Conservation (phyloP, 495 filamentous ascomycete species). For the Platismatia glauca region DNA sequence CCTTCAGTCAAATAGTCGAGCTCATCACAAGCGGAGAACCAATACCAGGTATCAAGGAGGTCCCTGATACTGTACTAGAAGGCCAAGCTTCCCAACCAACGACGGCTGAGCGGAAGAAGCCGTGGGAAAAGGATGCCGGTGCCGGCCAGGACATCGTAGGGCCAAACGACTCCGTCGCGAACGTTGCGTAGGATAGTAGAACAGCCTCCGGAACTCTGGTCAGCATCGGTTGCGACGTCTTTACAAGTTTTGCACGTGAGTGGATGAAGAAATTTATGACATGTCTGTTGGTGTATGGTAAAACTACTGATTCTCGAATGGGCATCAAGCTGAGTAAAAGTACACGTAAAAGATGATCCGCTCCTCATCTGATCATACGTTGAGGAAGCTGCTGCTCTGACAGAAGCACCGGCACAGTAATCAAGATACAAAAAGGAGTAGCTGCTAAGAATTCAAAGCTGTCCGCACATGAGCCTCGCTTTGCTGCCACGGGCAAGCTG, state of each 20-base stretch:
- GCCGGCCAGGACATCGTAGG: background rate
- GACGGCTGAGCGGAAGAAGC: slow-evolving; percentile 55
- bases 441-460: slow-evolving; percentile 7
- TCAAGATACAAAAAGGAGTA: slow-evolving; percentile 15
- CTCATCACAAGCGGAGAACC: slow-evolving; percentile 76
- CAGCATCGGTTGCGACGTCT: background rate
- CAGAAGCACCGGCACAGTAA: slow-evolving; percentile 12
- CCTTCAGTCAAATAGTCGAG: slow-evolving; percentile 82
- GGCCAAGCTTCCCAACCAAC: slow-evolving; percentile 50
- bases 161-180: background rate
- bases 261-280: background rate
- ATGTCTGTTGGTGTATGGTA: slow-evolving; percentile 4
- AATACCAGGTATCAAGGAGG: slow-evolving; percentile 82
- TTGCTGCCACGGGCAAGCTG: background rate
- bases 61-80: slow-evolving; percentile 71
- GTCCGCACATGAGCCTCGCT: slow-evolving; percentile 3
- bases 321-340: slow-evolving; percentile 4
- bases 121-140: slow-evolving; percentile 57
- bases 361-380: slow-evolving; percentile 9
- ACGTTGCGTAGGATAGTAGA: background rate
- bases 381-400: slow-evolving; percentile 14
- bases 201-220: background rate
- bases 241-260: background rate
- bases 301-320: slow-evolving; percentile 2
- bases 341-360: slow-evolving; percentile 15